Evolutionary conservation across 192 early-diverging fungal species (phyloP), one percentile per base, ranked within the genome.

Genomic region (Coemansia sp.): DNA sequence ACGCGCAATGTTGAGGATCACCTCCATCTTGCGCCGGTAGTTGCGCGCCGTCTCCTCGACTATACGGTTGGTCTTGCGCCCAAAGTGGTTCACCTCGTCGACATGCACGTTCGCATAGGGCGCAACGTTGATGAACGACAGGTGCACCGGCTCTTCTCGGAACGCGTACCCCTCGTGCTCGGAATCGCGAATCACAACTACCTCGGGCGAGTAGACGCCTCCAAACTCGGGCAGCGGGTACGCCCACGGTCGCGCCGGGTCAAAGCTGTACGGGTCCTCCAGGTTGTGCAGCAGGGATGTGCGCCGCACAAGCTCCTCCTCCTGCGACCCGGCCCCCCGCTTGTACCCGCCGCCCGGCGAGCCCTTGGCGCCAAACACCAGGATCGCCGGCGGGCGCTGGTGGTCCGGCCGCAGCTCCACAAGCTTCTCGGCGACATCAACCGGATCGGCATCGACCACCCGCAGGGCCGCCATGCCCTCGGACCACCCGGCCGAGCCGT

Each of bases 141-240:
- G 50, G 27, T 64, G 62, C 31, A 52, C 36, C 10, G 66, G 54
- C 28, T 69, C 72, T 26, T 75, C 62, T 30, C 60, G 66, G 52
- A 75, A 75, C 33, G 42, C 61, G 40, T 75, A 75, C 32, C 60
- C 66, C 10, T 54, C 59, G 31, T 26, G 33, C 59, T 70, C 67
- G n/a, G 74, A 60, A 53, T 76, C 74, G 25, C 67, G 67, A 28
- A 70, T 23, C 19, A 76, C 74, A 3, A 48, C 51, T 10, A 70
- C 62, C 42, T 76, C 74, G 11, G 67, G 67, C 21, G 67, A 67
- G 49, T 76, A 76, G 3, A 76, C 48, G 44, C 74, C 74, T 33
- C 72, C 72, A 53, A 69, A 75, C 43, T 68, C 66, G 37, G 64
- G 61, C 28, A 75, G 56, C 43, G 72, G 72, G 26, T 75, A 75